Evolutionary conservation across 169 alveolate genomes (phyloP), one percentile per base, ranked within the genome.

Genomic region (Plasmodium reichenowi): DNA sequence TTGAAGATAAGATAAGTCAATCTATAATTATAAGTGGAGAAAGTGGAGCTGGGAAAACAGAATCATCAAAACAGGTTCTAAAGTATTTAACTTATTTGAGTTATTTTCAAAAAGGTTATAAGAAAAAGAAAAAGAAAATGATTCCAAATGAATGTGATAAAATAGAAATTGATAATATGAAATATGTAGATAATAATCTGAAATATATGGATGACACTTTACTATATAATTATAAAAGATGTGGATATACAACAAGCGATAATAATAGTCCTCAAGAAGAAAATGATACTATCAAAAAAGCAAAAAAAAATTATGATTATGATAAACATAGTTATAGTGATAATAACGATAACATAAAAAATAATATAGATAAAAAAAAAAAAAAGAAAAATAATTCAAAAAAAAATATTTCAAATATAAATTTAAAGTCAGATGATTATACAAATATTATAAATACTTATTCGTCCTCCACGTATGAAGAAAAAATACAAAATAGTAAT

Each of bases 41-140:
- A 91, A 96, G 99, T 64, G 99, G 99, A 0, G 99, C 99, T 8
- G 99, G 99, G 8, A 99, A 99, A 94, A 99, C 99, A 1, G 99
- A 98, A 95, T 98, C 99, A 48, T 98, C 99, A 38, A 98, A 98
- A 78, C 97, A 95, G 80, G 93, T 95, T 60, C 90, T 95, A 93
- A 90, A 60, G 86, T 95, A 90, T 68, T 93, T 95, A 63, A 96
- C 97, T 10, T 91, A 90, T 62, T 72, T 86, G 47, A 86, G 92
- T 29, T 66, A 52, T 70, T 86, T 86, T 50, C 74, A 86, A 29
- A 60, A 64, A 24, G 60, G 63, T 20, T 67, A 60, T 38, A 17
- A 20, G 29, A 76, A 64, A 48, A 76, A 12, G 15, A 29, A 59
- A n/a, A 20, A 13, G 17, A 74, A 74, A 15, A 58, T 26, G 7